Base-by-base conservation (phyloP, 1,284 basidiomycete species). In the Cutaneotrichosporon sp. region DNA sequence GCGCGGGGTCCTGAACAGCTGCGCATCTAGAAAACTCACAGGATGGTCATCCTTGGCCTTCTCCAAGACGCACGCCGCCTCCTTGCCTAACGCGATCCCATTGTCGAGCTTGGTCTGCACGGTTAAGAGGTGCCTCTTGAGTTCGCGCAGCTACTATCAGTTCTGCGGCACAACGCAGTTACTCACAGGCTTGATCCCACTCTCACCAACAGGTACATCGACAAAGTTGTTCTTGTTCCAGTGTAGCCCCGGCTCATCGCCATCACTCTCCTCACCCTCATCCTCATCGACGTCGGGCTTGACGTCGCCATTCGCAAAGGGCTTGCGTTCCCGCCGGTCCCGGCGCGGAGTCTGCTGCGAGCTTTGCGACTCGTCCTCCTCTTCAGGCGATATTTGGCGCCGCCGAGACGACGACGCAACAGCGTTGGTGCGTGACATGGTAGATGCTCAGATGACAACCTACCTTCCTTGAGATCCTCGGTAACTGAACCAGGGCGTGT, bases 261-360 rank as follows among this genome's bases (percentile, higher is more conserved):
- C 57, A 6, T 63, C 66, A 34, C 64, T 65, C 7, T 66, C 67
- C 9, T 65, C 61, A 30, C 49, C 60, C 13, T 49, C 58, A 8
- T 31, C 18, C 4, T 26, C 55, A n/a, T 62, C 61, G 2, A 56
- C 57, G 6, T 63, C 64, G 14, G 32, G 21, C 14, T 90, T 34
- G 49, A 16, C n/a, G 8, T 31, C 56, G 40, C 56, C 40, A 26
- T 57, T 46, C 8, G 47, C 82, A 0, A 89, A 90, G 76, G 86
- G 86, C 38, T 75, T 75, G 5, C 81, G 34, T 9, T 40, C 42
- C 16, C 42, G 42, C 5, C 81, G 34, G 4, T 40, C 42, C 16
- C 42, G 42, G 5, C 42, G 42, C 5, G 42, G 42, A 18, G 42
- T n/a, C 16, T 18, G 58, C 6, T 11, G 21, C 55, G 60, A 49